Base-by-base conservation (phyloP, 805 yeast genomes). In the Isabelozyma gotoi region DNA sequence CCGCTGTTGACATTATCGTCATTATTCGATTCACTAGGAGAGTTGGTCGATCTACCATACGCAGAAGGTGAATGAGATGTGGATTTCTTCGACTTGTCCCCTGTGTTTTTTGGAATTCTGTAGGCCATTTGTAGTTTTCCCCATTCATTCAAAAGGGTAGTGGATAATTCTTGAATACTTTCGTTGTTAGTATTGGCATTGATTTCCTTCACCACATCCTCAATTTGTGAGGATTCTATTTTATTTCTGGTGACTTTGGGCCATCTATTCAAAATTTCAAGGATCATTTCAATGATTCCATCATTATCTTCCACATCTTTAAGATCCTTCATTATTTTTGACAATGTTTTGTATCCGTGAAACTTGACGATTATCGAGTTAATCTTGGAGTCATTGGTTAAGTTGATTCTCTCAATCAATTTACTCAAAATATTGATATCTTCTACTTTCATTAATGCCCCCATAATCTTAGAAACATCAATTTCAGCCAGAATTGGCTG, bases 331-430 rank as follows among this genome's bases (percentile, higher is more conserved):
- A 90, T 57, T 4, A 88, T 65, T 11, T 82, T 77, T 12, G 86
- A 78, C 41, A 91, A 71, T 15, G 94, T 82, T 56, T 84, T 84
- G 63, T 89, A 87, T 10, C 98, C 99, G 61, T 91, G 99, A 56
- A 89, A 74, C 47, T 83, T 77, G 54, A 88, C 80, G 35, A 91
- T 80, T 24, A 77, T 74, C 11, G 74, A 63, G 42, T 85, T 79
- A 20, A 85, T 68, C 4, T 63, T 61, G 2, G 70, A 67, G 35
- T 77, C 82, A 14, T 71, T 64, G 4, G 88, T 74, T 31, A 79
- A 60, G 45, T 75, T 71, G 20, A 87, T 75, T 49, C 98, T 77
- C 51, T 80, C 81, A 34, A 92, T 69, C 44, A 94, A 72, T 57
- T 84, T 85, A 34, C 70, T 65, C 7, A 83, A 79, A 27, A 92